These are phyloP conservation scores for Myotisia sp. DNA, from an alignment of 2,329 filamentous ascomycete genomes.

Conservation along the genomic window DNA sequence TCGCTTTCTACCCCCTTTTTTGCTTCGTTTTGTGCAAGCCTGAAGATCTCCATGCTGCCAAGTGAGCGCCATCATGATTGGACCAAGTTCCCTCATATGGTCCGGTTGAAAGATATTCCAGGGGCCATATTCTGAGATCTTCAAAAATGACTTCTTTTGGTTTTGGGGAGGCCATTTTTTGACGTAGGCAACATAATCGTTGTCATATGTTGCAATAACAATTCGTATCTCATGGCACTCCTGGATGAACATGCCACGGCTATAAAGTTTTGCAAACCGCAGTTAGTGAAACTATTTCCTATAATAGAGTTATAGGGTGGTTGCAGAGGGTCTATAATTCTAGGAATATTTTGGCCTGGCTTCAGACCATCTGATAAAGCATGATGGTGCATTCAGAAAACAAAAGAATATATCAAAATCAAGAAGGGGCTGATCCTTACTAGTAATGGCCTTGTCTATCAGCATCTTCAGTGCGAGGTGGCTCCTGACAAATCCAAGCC, in stretches of 20 bases:
- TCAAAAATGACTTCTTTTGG: not conserved
- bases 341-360: not conserved
- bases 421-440: too few relatives aligned
- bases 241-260: constrained; percentile 3
- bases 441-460: too few relatives aligned
- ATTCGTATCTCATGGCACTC: not conserved
- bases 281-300: too few relatives aligned
- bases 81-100: not conserved
- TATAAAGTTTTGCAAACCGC: not conserved
- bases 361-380: too few relatives aligned
- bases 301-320: not conserved
- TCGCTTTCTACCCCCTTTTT: too few relatives aligned
- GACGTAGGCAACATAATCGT: not conserved
- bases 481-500: constrained; percentile 6
- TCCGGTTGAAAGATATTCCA: not conserved
- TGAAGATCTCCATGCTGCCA: constrained; percentile 1
- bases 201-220: constrained; percentile 2
- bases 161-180: too few relatives aligned
- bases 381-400: too few relatives aligned
- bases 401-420: too few relatives aligned
- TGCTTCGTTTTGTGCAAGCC: too few relatives aligned
- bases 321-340: not conserved
- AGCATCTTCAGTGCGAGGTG: too few relatives aligned
- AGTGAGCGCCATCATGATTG: not conserved
- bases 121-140: not conserved